Evolutionary conservation across 2,329 filamentous ascomycete species (phyloP).

Genomic region (Alternaria solani): DNA sequence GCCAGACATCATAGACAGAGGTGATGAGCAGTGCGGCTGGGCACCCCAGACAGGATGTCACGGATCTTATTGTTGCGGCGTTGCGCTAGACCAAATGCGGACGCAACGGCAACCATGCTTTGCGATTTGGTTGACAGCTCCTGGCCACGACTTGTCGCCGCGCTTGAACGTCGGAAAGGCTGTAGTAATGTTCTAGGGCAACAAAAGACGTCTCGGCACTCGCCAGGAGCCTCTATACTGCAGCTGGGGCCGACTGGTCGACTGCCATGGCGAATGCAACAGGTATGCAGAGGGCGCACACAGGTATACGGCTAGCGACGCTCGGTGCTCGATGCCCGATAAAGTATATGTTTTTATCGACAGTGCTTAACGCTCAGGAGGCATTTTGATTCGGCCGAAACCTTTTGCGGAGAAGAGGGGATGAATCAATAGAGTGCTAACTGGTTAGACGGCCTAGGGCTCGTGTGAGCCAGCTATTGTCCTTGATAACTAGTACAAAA

Average conservation of each 20-base stretch:
- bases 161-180: not conserved
- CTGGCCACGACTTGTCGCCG: not conserved
- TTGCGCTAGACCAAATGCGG: not conserved
- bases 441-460: not conserved
- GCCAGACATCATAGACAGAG: not conserved
- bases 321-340: not conserved
- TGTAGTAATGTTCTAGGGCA: not conserved
- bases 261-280: not conserved
- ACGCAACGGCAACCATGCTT: not conserved
- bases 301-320: not conserved
- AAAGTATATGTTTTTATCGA: not conserved
- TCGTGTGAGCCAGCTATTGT: not conserved
- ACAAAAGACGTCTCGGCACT: not conserved
- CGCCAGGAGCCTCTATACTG: not conserved
- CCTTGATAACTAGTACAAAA: not conserved
- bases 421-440: not conserved
- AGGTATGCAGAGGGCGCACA: not conserved
- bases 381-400: not conserved
- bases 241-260: not conserved
- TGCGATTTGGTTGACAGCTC: not conserved
- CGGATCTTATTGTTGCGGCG: not conserved
- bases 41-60: not conserved
- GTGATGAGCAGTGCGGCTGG: not conserved
- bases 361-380: not conserved
- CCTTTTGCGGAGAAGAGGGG: conserved; percentile 2